Base-by-base conservation (phyloP, 2,329 filamentous ascomycete genomes). In the Trichoderma cornu-damae region DNA sequence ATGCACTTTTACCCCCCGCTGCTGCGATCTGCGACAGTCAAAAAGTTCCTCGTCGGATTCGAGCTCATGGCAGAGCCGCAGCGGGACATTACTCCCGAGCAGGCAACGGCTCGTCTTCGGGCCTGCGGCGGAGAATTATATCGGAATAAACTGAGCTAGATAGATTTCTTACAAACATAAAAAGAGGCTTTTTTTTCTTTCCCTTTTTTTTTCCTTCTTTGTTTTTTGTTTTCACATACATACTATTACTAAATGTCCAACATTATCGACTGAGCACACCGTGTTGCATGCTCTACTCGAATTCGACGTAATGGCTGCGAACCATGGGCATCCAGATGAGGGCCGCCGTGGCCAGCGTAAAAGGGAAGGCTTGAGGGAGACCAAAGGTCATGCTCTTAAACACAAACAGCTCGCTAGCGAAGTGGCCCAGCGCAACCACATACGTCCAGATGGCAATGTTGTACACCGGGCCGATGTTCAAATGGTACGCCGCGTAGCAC, bases 51-150 rank as follows among this genome's bases (percentile, higher is more conserved):
- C 52, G 94, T 99, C 32, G 94, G 94, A 0, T 97, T 96, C 70
- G 94, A 99, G 75, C 81, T 99, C 74, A 84, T 99, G 83, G 94
- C 89, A 1, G 94, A 99, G 75, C 93, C 94, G n/a, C 94, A 99
- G 74, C 83, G 94, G 59, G 94, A 99, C 70, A 97, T 99, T 66
- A 99, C 94, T 0, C 93, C 94, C 0, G 94, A 99, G 73, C 94
- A 97, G 74, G 94, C 94, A 1, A 88, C 94, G 12, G 85, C 84
- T 24, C 84, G 85, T 49, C 75, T 99, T 59, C 83, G 88, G 62
- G 79, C 80, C 58, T 92, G 90, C 62, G 89, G 85, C 3, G 91
- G 91, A 14, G 84, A 90, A 69, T 75, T 99, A 61, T 97, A 99
- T 69, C 83, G 94, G 62, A 90, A 87, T n/a, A 65, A 63, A 9